Conservation (phyloP, 768 basidiomycete species). For the Termitomyces sp. region DNA sequence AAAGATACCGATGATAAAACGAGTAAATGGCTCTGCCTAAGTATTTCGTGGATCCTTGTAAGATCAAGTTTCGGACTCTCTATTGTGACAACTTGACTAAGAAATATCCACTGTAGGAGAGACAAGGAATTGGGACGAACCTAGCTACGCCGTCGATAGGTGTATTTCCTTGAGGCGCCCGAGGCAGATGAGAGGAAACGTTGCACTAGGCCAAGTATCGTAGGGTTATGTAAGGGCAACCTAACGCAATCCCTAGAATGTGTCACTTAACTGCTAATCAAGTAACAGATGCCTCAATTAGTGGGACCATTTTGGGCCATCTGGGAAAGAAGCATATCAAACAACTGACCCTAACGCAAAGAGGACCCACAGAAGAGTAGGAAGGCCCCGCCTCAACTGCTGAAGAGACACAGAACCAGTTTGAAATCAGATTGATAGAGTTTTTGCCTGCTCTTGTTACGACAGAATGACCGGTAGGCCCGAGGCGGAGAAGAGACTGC, state of each 20-base stretch:
- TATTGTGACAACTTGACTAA: conserved; percentile 24
- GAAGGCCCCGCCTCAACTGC: neutral
- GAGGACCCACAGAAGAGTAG: conserved; percentile 1
- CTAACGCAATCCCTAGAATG: conserved; percentile 6
- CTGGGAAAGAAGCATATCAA: conserved; percentile 6
- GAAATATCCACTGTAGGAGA: conserved; percentile 9
- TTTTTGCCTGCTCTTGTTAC: conserved; percentile 16
- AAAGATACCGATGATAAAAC: conserved; percentile 1
- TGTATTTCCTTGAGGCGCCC: neutral
- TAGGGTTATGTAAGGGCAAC: conserved; percentile 17
- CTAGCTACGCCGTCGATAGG: conserved; percentile 2
- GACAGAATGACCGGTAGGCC: conserved; percentile 12
- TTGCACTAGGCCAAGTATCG: conserved; percentile 9
- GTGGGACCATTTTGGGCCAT: conserved; percentile 3
- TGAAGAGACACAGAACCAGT: conserved; percentile 9
- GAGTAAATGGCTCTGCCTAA: conserved; percentile 11
- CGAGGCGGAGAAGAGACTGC: conserved; percentile 12
- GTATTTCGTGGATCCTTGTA: conserved; percentile 32
- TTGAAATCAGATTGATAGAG: conserved; percentile 16
- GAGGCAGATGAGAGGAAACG: conserved; percentile 10
- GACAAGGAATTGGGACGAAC: conserved; percentile 12
- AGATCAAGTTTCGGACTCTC: conserved; percentile 36
- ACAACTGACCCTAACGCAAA: neutral
- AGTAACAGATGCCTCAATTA: conserved; percentile 14
- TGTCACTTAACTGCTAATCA: conserved; percentile 15